A percentile compares a stretch with the other conserved stretches of the same genome.
phyloP scores from a whole-genome alignment of 352 stramenopile genomes.

The Phytophthora quininea region DNA sequence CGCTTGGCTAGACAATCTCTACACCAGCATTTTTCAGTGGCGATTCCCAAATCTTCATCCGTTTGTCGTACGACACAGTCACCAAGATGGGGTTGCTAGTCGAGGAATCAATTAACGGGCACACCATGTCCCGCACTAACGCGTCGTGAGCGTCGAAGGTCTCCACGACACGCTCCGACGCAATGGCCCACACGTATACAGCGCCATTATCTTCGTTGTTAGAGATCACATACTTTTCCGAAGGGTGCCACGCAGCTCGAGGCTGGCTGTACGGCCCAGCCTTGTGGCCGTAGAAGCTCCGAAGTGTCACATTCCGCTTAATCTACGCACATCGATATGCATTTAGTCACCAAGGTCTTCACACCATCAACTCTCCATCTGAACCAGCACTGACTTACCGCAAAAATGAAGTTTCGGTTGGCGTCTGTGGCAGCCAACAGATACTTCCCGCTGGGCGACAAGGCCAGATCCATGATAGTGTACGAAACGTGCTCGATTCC shows the following conservation, averaged over 20 bases:
- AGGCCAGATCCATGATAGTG: conserved; percentile 84
- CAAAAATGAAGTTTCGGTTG: conserved; percentile 84
- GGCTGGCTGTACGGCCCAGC: conserved; percentile 84
- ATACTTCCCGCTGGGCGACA: conserved; percentile 79
- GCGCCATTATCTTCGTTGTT: conserved; percentile 76
- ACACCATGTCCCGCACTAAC: conserved; percentile 62
- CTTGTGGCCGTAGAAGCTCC: conserved; percentile 87
- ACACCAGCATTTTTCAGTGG: conserved; percentile 17
- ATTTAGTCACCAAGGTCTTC: not conserved
- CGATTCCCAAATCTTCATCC: conserved; percentile 68
- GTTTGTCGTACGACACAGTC: conserved; percentile 85
- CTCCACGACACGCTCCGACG: conserved; percentile 78
- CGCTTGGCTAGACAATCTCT: conserved; percentile 20
- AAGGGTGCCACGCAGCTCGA: conserved; percentile 72
- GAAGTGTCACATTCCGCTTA: conserved; percentile 64
- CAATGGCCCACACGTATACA: conserved; percentile 78
- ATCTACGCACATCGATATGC: conserved; percentile 37
- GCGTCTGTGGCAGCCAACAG: conserved; percentile 81
- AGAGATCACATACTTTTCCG: conserved; percentile 85
- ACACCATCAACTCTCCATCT: not conserved
- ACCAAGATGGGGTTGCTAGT: conserved; percentile 40
- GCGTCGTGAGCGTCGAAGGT: conserved; percentile 72
- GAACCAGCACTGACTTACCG: conserved; percentile 33
- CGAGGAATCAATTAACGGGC: conserved; percentile 13
- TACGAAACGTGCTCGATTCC: conserved; percentile 88